Percentiles rank a stretch among this genome's conserved stretches.
These are phyloP conservation scores for Amanita pallidorosea DNA, from an alignment of 768 basidiomycete species.

Conservation along the genomic window DNA sequence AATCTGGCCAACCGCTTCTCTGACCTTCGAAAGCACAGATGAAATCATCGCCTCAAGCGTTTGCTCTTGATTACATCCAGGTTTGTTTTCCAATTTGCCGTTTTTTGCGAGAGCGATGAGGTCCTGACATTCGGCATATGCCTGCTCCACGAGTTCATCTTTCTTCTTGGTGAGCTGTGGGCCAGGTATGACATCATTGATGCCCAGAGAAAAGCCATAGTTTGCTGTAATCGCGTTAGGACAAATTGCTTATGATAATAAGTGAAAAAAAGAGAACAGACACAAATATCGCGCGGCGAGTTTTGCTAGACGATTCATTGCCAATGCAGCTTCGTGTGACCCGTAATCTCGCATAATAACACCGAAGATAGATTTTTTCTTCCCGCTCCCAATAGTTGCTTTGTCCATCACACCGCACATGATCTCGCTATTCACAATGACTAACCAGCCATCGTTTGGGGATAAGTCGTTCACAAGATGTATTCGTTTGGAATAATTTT, in stretches of 20 bases:
- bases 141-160: constrained; percentile 75
- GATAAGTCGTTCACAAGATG: constrained; percentile 73
- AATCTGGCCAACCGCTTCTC: constrained; percentile 92
- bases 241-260: background rate
- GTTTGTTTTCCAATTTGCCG: constrained; percentile 89
- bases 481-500: constrained; percentile 48
- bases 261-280: constrained; percentile 4
- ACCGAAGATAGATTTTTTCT: constrained; percentile 99
- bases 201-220: constrained; percentile 94
- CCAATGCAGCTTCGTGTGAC: constrained; percentile 83
- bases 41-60: constrained; percentile 97
- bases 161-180: constrained; percentile 72
- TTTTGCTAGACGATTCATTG: constrained; percentile 95
- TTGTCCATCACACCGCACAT: constrained; percentile 99
- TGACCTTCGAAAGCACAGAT: constrained; percentile 85
- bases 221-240: constrained; percentile 56
- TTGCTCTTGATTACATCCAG: constrained; percentile 96
- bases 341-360: constrained; percentile 97
- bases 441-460: constrained; percentile 96
- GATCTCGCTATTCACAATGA: constrained; percentile 94
- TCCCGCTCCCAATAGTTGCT: constrained; percentile 92
- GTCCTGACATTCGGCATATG: constrained; percentile 80
- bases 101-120: constrained; percentile 85
- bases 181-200: constrained; percentile 97
- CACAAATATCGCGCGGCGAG: constrained; percentile 85